Conservation (phyloP, 2,329 filamentous ascomycete species). For the Aspergillus fumigatus region DNA sequence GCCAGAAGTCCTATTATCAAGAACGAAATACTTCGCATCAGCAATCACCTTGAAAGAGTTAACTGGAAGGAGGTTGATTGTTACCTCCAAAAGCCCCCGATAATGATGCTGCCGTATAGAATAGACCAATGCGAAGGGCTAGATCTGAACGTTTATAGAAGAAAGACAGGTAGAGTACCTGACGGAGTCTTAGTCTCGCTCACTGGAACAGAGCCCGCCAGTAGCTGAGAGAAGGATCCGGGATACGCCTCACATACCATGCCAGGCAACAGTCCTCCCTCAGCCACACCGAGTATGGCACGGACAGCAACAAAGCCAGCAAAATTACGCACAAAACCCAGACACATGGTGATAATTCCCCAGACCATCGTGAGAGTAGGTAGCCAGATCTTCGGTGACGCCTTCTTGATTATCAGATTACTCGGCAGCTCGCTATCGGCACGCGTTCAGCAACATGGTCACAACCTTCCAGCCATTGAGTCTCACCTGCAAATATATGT, state of each 20-base stretch:
- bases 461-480: not conserved
- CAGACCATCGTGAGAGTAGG: constrained; percentile 53
- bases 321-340: constrained; percentile 36
- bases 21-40: not conserved
- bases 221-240: not conserved
- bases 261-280: constrained; percentile 62
- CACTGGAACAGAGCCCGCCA: not conserved
- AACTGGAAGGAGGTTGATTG: not conserved
- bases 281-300: constrained; percentile 58
- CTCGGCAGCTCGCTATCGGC: constrained; percentile 56
- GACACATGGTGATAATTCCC: constrained; percentile 52
- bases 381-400: constrained; percentile 58
- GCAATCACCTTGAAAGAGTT: not conserved
- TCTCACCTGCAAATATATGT: constrained; percentile 52
- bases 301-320: constrained; percentile 59
- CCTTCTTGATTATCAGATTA: constrained; percentile 59
- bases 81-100: constrained; percentile 60
- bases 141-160: constrained; percentile 59
- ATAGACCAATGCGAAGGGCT: constrained; percentile 60
- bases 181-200: constrained; percentile 5
- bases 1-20: constrained; percentile 50
- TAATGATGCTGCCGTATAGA: constrained; percentile 63
- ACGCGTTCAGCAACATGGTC: not conserved
- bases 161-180: constrained; percentile 61
- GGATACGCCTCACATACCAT: constrained; percentile 46